Percentiles rank a stretch among this genome's conserved stretches.
Conservation (phyloP, 768 basidiomycete species). For the Mycena capillaripes region DNA sequence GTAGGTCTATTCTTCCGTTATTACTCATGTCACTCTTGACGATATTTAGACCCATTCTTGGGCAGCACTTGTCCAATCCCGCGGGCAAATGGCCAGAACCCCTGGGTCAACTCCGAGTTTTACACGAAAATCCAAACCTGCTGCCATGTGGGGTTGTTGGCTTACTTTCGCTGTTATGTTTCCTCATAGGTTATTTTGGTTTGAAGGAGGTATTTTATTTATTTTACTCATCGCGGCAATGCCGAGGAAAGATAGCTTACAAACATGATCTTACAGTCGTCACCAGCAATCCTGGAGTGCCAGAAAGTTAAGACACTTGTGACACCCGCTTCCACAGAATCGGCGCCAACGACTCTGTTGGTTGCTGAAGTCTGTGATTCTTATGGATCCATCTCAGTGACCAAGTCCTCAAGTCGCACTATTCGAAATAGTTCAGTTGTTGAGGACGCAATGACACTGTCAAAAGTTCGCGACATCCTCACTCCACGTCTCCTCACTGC, state of each 20-base stretch:
- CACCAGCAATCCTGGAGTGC: slow-evolving; percentile 15
- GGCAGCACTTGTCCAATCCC: slow-evolving; percentile 44
- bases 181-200: slow-evolving; percentile 35
- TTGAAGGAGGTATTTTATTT: slow-evolving; percentile 44
- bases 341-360: slow-evolving; percentile 17
- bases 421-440: not conserved
- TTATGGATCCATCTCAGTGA: slow-evolving; percentile 19
- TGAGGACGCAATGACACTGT: slow-evolving; percentile 10
- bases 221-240: not conserved
- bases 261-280: too few species aligned
- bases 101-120: slow-evolving; percentile 40
- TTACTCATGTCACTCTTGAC: not conserved
- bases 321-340: slow-evolving; percentile 4
- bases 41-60: slow-evolving; percentile 39
- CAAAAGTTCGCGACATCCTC: slow-evolving; percentile 31
- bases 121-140: slow-evolving; percentile 46
- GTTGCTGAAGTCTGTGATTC: slow-evolving; percentile 7
- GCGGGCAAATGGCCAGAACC: slow-evolving; percentile 38
- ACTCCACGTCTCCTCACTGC: slow-evolving; percentile 34
- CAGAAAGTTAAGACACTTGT: not conserved
- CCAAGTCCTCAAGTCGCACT: not conserved
- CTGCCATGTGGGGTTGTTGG: slow-evolving; percentile 45
- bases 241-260: not conserved
- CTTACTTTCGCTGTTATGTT: slow-evolving; percentile 35
- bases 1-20: slow-evolving; percentile 3